phyloP scores from a whole-genome alignment of 768 basidiomycete species.

The Podaxis sp. region DNA sequence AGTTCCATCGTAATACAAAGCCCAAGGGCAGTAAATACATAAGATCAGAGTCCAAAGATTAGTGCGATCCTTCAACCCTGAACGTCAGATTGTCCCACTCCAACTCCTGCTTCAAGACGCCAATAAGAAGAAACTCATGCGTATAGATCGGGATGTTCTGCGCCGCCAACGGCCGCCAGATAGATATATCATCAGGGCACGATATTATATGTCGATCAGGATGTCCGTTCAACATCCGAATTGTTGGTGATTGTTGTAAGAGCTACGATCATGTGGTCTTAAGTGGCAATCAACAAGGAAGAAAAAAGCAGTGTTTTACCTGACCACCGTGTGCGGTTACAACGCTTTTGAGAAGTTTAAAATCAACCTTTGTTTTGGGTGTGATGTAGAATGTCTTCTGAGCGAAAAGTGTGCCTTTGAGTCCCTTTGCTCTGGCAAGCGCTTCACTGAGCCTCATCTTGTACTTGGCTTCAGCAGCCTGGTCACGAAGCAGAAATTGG shows the following conservation, averaged over 20 bases:
- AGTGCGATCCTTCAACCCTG: slow-evolving; percentile 23
- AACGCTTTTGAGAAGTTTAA: slow-evolving; percentile 66
- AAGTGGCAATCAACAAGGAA: slow-evolving; percentile 3
- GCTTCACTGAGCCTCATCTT: slow-evolving; percentile 63
- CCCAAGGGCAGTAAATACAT: neutral
- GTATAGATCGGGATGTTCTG: slow-evolving; percentile 61
- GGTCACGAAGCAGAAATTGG: slow-evolving; percentile 60
- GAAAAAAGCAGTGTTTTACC: slow-evolving; percentile 36
- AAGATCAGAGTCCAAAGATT: neutral
- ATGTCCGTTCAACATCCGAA: slow-evolving; percentile 52
- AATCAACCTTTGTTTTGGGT: slow-evolving; percentile 56
- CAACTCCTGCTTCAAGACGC: slow-evolving; percentile 64
- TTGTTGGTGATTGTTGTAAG: slow-evolving; percentile 49
- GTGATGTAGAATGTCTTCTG: slow-evolving; percentile 78
- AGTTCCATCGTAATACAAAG: neutral
- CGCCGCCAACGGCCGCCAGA: slow-evolving; percentile 62
- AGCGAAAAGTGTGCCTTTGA: slow-evolving; percentile 55
- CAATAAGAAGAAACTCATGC: slow-evolving; percentile 65
- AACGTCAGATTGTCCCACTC: slow-evolving; percentile 55
- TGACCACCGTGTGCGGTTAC: slow-evolving; percentile 70
- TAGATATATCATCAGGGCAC: slow-evolving; percentile 56
- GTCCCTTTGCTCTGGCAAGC: slow-evolving; percentile 54
- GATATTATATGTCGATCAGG: slow-evolving; percentile 64
- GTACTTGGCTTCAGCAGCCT: slow-evolving; percentile 63
- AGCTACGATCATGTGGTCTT: slow-evolving; percentile 30